phyloP scores from a whole-genome alignment of 2,329 filamentous ascomycete species.

The Beauveria brongniartii region DNA sequence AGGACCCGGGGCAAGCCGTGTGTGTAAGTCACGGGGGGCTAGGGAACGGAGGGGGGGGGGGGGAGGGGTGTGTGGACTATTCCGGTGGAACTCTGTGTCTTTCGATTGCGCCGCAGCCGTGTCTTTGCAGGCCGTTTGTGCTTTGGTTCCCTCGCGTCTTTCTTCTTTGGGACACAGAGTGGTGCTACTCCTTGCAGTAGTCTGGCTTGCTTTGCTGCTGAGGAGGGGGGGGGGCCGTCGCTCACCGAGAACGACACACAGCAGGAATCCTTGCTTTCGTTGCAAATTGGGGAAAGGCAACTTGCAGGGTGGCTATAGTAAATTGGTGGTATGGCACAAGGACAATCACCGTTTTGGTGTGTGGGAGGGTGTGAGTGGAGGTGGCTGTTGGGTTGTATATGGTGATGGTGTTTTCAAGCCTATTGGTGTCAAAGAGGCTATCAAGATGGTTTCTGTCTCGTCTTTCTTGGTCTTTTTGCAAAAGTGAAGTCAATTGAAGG shows the following conservation, averaged over 20 bases:
- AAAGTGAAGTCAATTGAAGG: slow-evolving; percentile 7
- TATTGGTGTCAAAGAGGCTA: neutral
- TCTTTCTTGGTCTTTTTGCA: neutral
- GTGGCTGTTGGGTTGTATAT: slow-evolving; percentile 3
- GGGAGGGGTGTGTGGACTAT: slow-evolving; percentile 20
- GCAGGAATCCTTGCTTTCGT: slow-evolving; percentile 6
- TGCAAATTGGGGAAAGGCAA: neutral
- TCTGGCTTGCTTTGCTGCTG: neutral
- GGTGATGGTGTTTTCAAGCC: neutral
- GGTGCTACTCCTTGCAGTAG: slow-evolving; percentile 4
- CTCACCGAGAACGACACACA: slow-evolving; percentile 2
- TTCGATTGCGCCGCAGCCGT: slow-evolving; percentile 2
- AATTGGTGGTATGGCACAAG: slow-evolving; percentile 9
- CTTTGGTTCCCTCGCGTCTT: slow-evolving; percentile 14
- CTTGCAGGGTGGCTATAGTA: slow-evolving; percentile 12
- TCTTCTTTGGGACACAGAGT: slow-evolving; percentile 7
- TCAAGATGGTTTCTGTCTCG: neutral
- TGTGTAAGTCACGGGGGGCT: slow-evolving; percentile 30
- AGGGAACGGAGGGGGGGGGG: neutral
- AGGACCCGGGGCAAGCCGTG: slow-evolving; percentile 16
- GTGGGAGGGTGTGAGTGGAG: slow-evolving; percentile 7
- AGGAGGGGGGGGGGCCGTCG: neutral
- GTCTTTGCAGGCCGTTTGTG: slow-evolving; percentile 12
- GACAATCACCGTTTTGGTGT: neutral
- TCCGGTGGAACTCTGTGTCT: slow-evolving; percentile 26